Conservation (phyloP, 2,329 filamentous ascomycete species). For the Teratosphaeriaceae sp. region DNA sequence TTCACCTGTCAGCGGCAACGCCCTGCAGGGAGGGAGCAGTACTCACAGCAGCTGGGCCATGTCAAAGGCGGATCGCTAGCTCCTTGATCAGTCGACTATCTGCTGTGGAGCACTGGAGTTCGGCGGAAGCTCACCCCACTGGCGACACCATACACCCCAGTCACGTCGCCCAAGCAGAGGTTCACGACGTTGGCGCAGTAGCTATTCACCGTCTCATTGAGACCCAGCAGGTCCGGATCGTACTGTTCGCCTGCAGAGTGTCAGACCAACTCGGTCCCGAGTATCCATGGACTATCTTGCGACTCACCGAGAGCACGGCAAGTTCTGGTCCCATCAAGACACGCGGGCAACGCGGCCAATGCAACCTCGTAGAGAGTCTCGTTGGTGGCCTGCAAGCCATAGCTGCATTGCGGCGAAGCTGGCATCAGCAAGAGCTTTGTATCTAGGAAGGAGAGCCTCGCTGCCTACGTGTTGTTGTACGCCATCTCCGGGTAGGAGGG, state of each 20-base stretch:
- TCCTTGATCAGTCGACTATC: too few species aligned
- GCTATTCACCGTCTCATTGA: constrained; percentile 32
- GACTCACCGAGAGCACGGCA: constrained; percentile 47
- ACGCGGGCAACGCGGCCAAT: constrained; percentile 47
- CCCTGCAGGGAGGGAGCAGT: too few species aligned
- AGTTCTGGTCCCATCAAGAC: constrained; percentile 40
- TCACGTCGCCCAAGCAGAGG: constrained; percentile 14
- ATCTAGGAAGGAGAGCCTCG: too few species aligned
- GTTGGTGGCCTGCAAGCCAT: constrained; percentile 51
- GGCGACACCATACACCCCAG: constrained; percentile 8
- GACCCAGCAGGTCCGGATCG: constrained; percentile 44
- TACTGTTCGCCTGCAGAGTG: too few species aligned
- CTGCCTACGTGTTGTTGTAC: constrained; percentile 55
- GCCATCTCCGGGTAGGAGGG: constrained; percentile 51
- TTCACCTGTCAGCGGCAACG: too few species aligned
- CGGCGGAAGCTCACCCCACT: too few species aligned
- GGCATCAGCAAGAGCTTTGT: too few species aligned
- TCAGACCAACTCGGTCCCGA: too few species aligned
- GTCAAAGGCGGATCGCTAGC: constrained; percentile 18
- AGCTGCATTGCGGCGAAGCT: too few species aligned
- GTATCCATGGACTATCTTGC: too few species aligned
- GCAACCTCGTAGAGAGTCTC: constrained; percentile 32
- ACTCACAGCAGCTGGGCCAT: constrained; percentile 16
- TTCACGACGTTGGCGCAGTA: constrained; percentile 32
- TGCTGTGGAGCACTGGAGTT: too few species aligned